These are phyloP conservation scores for Melanogaster broomeanus DNA, from an alignment of 768 basidiomycete genomes.

Conservation along the genomic window DNA sequence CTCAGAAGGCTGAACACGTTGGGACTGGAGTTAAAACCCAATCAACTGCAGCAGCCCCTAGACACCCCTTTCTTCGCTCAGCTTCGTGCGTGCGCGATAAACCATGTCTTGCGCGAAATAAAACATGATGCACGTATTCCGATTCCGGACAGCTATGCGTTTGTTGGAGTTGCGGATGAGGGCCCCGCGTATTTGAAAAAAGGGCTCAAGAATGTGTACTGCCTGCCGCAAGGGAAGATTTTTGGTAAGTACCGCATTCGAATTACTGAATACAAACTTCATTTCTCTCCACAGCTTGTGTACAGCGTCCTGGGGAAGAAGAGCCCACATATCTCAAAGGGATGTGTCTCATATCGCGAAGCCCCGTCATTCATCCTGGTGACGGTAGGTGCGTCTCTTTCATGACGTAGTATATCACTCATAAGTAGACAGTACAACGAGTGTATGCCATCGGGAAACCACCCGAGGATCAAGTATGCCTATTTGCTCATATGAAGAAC, in stretches of 20 bases:
- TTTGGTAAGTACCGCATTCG: conserved; percentile 50
- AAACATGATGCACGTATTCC: conserved; percentile 77
- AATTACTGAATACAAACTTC: background rate
- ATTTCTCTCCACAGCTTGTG: conserved; percentile 46
- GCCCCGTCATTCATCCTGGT: conserved; percentile 75
- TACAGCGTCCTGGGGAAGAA: conserved; percentile 51
- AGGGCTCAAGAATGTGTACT: conserved; percentile 56
- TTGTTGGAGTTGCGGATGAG: conserved; percentile 85
- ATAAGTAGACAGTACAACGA: conserved; percentile 53
- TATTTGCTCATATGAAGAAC: conserved; percentile 65
- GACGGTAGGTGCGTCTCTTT: conserved; percentile 48
- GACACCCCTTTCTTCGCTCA: conserved; percentile 60
- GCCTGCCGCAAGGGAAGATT: conserved; percentile 56
- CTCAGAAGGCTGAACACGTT: conserved; percentile 50
- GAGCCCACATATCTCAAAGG: conserved; percentile 62
- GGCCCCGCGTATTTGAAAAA: conserved; percentile 59
- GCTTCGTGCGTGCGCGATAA: conserved; percentile 61
- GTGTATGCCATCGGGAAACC: conserved; percentile 74
- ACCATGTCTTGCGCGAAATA: conserved; percentile 67
- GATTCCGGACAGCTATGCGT: conserved; percentile 63
- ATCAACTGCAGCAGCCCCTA: conserved; percentile 35
- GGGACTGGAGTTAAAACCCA: conserved; percentile 48
- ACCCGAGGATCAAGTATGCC: conserved; percentile 51
- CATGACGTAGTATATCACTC: background rate
- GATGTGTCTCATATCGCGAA: conserved; percentile 62